Evolutionary conservation across 73 alveolate genomes (phyloP).

Genomic region (Breviolum minutum): DNA sequence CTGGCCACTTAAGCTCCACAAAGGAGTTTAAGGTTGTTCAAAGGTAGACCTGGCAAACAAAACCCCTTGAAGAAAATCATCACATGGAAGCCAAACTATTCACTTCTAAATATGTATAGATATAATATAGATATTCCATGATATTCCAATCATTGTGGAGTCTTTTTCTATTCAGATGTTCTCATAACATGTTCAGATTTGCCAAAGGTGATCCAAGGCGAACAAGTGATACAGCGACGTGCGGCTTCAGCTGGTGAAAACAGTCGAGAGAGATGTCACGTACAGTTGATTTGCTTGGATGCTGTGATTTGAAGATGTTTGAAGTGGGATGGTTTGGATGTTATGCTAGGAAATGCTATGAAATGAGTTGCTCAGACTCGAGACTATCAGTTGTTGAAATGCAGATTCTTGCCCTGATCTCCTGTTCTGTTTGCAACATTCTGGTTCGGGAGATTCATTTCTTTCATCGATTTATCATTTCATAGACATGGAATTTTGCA

Average conservation of each 20-base stretch:
- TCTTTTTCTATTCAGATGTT: too few species aligned
- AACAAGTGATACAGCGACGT: constrained; percentile 7
- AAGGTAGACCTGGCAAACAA: too few species aligned
- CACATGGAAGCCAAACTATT: too few species aligned
- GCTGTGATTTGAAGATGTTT: background rate
- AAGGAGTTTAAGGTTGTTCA: too few species aligned
- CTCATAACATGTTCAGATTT: background rate
- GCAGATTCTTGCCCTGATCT: background rate
- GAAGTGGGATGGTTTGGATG: too few species aligned
- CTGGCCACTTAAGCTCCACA: too few species aligned
- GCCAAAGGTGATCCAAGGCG: background rate
- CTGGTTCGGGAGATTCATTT: background rate
- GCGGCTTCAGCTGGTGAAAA: constrained; percentile 20
- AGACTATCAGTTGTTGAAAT: background rate
- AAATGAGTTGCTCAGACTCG: background rate
- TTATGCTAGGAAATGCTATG: background rate
- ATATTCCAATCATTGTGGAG: too few species aligned
- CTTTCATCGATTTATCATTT: too few species aligned
- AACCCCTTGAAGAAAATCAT: too few species aligned
- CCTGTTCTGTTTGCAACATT: background rate
- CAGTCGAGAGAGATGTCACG: background rate
- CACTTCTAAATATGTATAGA: too few species aligned
- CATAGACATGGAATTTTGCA: too few species aligned
- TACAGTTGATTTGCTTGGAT: background rate
- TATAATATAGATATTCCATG: too few species aligned